Evolutionary conservation across 768 basidiomycete genomes (phyloP).

Genomic region (Suillus variegatus): DNA sequence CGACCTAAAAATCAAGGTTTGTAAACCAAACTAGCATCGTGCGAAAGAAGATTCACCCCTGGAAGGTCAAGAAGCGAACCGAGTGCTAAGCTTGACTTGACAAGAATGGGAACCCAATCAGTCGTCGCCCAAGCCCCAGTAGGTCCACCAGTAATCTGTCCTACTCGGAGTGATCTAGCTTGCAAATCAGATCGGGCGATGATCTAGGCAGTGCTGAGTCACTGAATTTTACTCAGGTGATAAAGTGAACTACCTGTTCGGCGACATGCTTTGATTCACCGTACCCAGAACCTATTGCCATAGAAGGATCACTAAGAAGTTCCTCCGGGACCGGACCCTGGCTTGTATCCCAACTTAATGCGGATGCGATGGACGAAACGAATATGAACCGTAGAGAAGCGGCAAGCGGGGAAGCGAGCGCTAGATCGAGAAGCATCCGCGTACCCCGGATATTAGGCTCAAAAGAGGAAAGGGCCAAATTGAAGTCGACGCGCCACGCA

Average conservation of each 20-base stretch:
- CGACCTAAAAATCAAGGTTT: constrained; percentile 25
- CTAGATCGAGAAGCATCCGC: constrained; percentile 32
- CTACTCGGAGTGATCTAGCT: constrained; percentile 27
- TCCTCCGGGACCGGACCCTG: constrained; percentile 37
- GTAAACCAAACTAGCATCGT: neutral
- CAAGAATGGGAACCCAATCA: constrained; percentile 35
- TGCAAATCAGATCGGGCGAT: constrained; percentile 19
- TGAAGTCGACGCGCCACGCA: constrained; percentile 42
- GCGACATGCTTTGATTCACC: constrained; percentile 38
- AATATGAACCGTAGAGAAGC: constrained; percentile 16
- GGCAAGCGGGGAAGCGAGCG: constrained; percentile 27
- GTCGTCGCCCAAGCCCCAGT: constrained; percentile 32
- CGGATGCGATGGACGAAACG: constrained; percentile 18
- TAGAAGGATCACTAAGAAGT: constrained; percentile 23
- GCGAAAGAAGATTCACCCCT: constrained; percentile 21
- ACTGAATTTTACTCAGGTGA: constrained; percentile 24
- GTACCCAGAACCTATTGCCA: constrained; percentile 34
- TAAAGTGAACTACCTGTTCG: constrained; percentile 25
- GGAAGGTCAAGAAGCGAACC: constrained; percentile 19
- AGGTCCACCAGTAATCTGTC: constrained; percentile 33
- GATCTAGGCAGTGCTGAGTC: constrained; percentile 15
- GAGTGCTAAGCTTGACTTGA: constrained; percentile 30
- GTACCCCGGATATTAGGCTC: constrained; percentile 34
- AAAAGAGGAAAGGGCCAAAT: constrained; percentile 35
- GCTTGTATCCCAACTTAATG: constrained; percentile 17